Evolutionary conservation across 768 basidiomycete genomes (phyloP).

Genomic region (Suillus alpinus): DNA sequence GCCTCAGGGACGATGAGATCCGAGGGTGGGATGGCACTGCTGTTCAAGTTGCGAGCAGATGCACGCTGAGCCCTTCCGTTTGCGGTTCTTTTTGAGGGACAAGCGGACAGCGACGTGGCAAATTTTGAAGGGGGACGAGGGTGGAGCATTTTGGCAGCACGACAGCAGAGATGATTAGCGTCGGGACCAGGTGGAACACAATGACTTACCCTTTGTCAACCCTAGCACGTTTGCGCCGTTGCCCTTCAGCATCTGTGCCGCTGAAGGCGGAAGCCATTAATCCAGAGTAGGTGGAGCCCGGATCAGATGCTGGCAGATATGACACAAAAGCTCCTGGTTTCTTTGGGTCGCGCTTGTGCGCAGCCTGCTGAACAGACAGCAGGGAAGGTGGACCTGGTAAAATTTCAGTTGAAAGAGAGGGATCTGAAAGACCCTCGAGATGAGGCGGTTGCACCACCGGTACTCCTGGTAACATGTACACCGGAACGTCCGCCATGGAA

Average conservation of each 20-base stretch:
- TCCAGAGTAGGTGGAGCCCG: constrained; percentile 84
- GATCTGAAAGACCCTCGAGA: constrained; percentile 68
- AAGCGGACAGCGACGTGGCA: constrained; percentile 12
- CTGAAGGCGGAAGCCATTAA: constrained; percentile 65
- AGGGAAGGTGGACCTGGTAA: constrained; percentile 84
- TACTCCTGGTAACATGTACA: constrained; percentile 71
- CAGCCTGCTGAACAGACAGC: constrained; percentile 64
- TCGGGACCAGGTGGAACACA: constrained; percentile 14
- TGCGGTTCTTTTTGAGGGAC: constrained; percentile 40
- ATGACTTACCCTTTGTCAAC: constrained; percentile 68
- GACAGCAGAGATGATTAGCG: constrained; percentile 12
- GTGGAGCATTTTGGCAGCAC: constrained; percentile 21
- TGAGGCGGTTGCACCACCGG: constrained; percentile 74
- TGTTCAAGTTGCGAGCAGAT: constrained; percentile 63
- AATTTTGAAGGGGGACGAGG: constrained; percentile 20
- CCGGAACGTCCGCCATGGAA: constrained; percentile 65
- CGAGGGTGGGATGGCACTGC: constrained; percentile 28
- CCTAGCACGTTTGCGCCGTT: constrained; percentile 70
- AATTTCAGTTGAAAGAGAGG: constrained; percentile 83
- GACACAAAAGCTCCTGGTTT: constrained; percentile 69
- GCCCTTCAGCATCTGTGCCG: constrained; percentile 55
- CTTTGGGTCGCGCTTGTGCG: constrained; percentile 77
- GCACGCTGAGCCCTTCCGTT: constrained; percentile 73
- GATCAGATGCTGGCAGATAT: constrained; percentile 82
- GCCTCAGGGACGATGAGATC: constrained; percentile 41